phyloP scores from a whole-genome alignment of 208 protist species.

The Leishmania tarentolae region DNA sequence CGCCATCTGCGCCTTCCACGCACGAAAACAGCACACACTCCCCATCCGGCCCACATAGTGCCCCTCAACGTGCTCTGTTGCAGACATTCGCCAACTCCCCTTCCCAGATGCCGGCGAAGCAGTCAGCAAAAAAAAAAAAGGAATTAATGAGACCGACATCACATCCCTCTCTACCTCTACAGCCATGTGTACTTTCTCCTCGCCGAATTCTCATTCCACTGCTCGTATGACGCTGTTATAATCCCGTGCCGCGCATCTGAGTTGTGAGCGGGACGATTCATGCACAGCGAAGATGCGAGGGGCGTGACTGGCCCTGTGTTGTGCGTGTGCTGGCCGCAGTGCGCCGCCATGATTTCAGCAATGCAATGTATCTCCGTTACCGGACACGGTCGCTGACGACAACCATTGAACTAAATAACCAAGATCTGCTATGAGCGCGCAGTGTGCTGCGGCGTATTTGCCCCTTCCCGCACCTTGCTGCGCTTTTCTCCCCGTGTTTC shows the following conservation, averaged over 20 bases:
- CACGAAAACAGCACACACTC: background rate
- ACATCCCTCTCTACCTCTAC: background rate
- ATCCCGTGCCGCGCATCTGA: constrained; percentile 36
- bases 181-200: background rate
- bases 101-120: no score
- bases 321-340: background rate
- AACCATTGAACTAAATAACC: constrained; percentile 67
- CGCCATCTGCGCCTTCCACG: background rate
- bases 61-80: background rate
- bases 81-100: background rate
- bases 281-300: constrained; percentile 47
- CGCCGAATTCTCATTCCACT: background rate
- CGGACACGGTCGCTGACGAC: constrained; percentile 59
- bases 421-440: constrained; percentile 80
- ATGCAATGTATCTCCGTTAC: constrained; percentile 46
- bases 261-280: constrained; percentile 44
- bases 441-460: background rate
- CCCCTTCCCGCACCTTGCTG: background rate
- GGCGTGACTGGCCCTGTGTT: background rate
- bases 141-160: rapidly evolving
- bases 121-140: background rate
- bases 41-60: background rate
- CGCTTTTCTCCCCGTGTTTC: background rate
- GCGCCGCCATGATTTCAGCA: constrained; percentile 12
- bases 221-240: constrained; percentile 33